Base-by-base conservation (phyloP, 2,329 filamentous ascomycete species). In the Coniochaeta hoffmannii region DNA sequence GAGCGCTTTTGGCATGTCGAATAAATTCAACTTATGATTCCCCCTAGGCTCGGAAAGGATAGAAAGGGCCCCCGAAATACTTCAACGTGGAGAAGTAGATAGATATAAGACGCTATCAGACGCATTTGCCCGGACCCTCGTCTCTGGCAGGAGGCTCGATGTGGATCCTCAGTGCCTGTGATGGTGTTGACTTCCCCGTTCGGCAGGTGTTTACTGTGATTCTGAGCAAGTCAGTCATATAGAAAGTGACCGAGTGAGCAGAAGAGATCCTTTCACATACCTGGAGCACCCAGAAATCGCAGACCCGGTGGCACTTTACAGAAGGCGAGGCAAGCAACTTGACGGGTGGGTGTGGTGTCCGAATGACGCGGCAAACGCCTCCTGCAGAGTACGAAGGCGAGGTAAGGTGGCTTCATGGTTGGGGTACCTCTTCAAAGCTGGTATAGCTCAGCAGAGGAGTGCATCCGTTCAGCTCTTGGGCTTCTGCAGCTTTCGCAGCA, bases 1-100 rank as follows among this genome's bases (percentile, higher is more conserved):
- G 30, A 50, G 52, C 28, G 54, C 52, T 55, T 53, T 52, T 57
- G 49, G 57, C 30, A 7, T 32, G 53, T 59, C 59, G 58, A 28
- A n/a, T n/a, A 61, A 69, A 68, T 68, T 68, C 66, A 69, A 69
- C 66, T 68, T 66, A 63, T 62, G 63, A 65, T 64, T 65, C 63
- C 64, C 60, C 59, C 53, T n/a, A 19, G 36, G 41, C 19, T 17
- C 30, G 7, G 7, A 7, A 46, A 46, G 12, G 41, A 28, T 46
- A 41, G 34, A 30, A 32, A 30, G 41, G 24, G 4, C 12, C 7
- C 41, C 41, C 41, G 11, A 46, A 28, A 46, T 41, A 46, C 41
- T 46, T 46, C 41, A 46, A 28, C 41, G 41, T 46, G 26, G 41
- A 46, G 41, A 46, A 46, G 41, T 28, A 28, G 5, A 28, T 46